Conservation (phyloP, 2,329 filamentous ascomycete species). For the Nothophaeocryptopus gaeumannii region DNA sequence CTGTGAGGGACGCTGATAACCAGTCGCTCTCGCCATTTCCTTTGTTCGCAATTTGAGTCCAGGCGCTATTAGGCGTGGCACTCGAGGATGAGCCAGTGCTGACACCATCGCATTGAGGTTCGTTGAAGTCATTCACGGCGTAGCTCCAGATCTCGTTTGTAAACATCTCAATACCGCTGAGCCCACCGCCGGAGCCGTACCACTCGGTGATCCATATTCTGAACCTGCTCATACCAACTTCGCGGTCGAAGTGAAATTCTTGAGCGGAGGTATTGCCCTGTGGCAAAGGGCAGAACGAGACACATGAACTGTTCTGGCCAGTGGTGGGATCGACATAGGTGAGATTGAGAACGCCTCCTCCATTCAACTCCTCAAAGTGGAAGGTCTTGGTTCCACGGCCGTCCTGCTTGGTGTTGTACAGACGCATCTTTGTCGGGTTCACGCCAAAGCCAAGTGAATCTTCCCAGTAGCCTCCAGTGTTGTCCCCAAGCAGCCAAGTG, state of each 20-base stretch:
- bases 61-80: constrained; percentile 56
- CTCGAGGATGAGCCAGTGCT: constrained; percentile 63
- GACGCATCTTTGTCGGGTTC: constrained; percentile 76
- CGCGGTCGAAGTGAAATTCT: constrained; percentile 88
- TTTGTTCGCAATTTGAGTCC: constrained; percentile 64
- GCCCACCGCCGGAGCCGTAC: constrained; percentile 80
- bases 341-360: constrained; percentile 93
- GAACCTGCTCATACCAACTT: constrained; percentile 83
- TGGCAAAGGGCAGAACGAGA: constrained; percentile 80
- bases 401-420: constrained; percentile 83
- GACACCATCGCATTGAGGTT: constrained; percentile 71
- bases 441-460: constrained; percentile 82
- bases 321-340: constrained; percentile 73
- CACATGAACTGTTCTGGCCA: constrained; percentile 68
- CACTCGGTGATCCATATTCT: constrained; percentile 80
- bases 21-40: constrained; percentile 71
- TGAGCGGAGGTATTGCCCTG: constrained; percentile 67
- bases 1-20: constrained; percentile 64
- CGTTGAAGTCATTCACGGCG: constrained; percentile 83
- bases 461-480: constrained; percentile 75
- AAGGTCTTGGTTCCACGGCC: constrained; percentile 82
- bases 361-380: constrained; percentile 78
- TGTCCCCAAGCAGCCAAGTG: constrained; percentile 78
- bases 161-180: constrained; percentile 83
- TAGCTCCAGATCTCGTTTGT: constrained; percentile 69